Percentiles rank a stretch among this genome's conserved stretches.
Evolutionary conservation across 169 alveolate genomes (phyloP).

Genomic region (Neospora caninum): DNA sequence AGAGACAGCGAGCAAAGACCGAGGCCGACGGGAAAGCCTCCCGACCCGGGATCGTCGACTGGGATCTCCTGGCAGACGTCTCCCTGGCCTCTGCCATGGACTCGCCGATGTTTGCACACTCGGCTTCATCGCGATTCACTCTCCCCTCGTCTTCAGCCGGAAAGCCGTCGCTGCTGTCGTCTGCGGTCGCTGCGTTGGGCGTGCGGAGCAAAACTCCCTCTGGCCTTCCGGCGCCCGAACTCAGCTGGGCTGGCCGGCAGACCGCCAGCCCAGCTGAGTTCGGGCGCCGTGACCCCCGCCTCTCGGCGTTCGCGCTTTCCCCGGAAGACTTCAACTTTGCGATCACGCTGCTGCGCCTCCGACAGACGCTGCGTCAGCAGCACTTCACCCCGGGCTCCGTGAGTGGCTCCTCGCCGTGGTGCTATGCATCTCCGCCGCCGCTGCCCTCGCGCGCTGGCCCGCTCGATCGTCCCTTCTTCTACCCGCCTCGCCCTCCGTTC

Average conservation of each 20-base stretch:
- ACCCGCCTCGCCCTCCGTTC: constrained; percentile 38
- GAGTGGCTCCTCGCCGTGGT: neutral
- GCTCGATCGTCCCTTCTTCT: neutral
- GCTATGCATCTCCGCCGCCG: constrained; percentile 19
- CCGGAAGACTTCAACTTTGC: constrained; percentile 20
- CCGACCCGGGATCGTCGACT: neutral
- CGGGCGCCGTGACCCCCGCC: neutral
- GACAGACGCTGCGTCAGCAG: constrained; percentile 25
- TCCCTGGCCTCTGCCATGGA: neutral
- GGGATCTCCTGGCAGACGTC: neutral
- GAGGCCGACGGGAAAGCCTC: neutral
- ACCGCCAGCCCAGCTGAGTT: neutral
- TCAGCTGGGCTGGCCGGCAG: neutral
- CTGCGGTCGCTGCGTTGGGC: neutral
- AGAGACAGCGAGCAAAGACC: neutral
- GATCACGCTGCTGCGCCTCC: neutral
- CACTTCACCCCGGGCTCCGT: neutral
- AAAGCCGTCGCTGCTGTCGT: neutral
- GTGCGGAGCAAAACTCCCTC: neutral
- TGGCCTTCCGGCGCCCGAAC: neutral
- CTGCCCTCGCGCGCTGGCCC: neutral
- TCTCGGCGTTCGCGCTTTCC: neutral
- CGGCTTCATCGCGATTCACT: neutral
- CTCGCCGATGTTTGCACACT: neutral
- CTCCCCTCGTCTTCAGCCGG: neutral